phyloP scores from a whole-genome alignment of 2,329 filamentous ascomycete species.

The Xylaria sp. region DNA sequence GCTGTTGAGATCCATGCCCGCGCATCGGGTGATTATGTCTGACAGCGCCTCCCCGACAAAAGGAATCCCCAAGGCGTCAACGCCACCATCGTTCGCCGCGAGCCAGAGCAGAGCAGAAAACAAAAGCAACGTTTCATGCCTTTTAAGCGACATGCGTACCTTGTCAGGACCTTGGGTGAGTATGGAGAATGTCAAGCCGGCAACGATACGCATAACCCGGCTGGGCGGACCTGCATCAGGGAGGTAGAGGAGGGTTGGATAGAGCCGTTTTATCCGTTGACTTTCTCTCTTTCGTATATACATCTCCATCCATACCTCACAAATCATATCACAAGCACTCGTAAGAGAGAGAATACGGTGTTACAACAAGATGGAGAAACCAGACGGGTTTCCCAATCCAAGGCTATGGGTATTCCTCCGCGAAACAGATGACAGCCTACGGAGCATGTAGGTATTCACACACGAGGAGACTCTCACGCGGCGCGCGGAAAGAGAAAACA shows the following conservation, averaged over 20 bases:
- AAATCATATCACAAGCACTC: neutral
- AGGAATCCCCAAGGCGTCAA: constrained; percentile 1
- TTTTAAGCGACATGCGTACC: no score
- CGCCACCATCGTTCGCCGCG: constrained; percentile 1
- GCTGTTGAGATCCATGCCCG: constrained; percentile 11
- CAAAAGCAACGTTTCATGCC: neutral
- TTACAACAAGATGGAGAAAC: neutral
- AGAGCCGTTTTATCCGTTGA: constrained; percentile 3
- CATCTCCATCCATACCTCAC: neutral
- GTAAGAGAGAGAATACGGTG: neutral
- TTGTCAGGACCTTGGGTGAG: no score
- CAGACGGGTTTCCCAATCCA: neutral
- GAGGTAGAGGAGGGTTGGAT: constrained; percentile 1
- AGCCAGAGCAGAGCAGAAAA: neutral
- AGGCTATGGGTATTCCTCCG: no score
- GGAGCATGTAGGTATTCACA: no score
- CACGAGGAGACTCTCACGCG: no score
- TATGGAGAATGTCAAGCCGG: neutral
- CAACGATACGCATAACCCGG: neutral
- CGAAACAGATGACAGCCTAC: neutral
- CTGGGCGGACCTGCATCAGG: neutral
- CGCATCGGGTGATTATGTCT: constrained; percentile 12
- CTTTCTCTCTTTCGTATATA: neutral
- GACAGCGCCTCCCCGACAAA: neutral
- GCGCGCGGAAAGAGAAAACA: no score